Evolutionary conservation across 2,329 filamentous ascomycete species (phyloP), one percentile per base, ranked within the genome.

Genomic region (Metarhizium humberi): DNA sequence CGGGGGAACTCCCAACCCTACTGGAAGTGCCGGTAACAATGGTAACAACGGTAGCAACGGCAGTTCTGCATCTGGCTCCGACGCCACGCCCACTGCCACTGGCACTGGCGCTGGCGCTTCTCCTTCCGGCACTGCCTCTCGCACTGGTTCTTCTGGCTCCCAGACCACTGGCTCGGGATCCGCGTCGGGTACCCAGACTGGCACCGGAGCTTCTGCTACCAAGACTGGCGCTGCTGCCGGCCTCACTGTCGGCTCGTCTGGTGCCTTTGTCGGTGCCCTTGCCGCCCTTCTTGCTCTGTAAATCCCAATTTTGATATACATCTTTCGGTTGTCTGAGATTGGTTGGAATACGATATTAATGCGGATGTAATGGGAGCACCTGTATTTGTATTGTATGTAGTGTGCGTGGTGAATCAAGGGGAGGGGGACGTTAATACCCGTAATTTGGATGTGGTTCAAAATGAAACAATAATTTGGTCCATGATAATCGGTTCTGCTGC

Each of bases 211-310:
- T 14, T 51, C 49, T 18, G 56, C 63, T 51, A 57, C 64, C 40
- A 51, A 59, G 55, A 52, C 57, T 56, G 56, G 57, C 55, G 56
- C 57, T 25, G 61, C 60, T 47, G 49, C 62, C 29, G 57, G 54
- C 40, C 25, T 57, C 3, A 57, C 55, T 40, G 55, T 57, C 43
- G 61, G 55, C 42, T 73, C 76, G 18, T 72, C 75, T 29, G 72
- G 71, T 25, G 75, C 74, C 40, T 52, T 80, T 18, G 58, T 79
- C 54, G 79, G 76, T 59, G 67, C 80, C 55, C 29, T 77, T 29
- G 78, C 73, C 60, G 79, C 77, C 56, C 61, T 81, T 58, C 60
- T 80, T 55, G 76, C 76, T 62, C 64, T 82, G 64, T 82, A 78
- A 74, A 64, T 57, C 56, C 10, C 14, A 8, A 1, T 20, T 45